Percentiles rank a stretch among this genome's conserved stretches.
phyloP scores from a whole-genome alignment of 495 filamentous ascomycete species.

The Annulohypoxylon maeteangense region DNA sequence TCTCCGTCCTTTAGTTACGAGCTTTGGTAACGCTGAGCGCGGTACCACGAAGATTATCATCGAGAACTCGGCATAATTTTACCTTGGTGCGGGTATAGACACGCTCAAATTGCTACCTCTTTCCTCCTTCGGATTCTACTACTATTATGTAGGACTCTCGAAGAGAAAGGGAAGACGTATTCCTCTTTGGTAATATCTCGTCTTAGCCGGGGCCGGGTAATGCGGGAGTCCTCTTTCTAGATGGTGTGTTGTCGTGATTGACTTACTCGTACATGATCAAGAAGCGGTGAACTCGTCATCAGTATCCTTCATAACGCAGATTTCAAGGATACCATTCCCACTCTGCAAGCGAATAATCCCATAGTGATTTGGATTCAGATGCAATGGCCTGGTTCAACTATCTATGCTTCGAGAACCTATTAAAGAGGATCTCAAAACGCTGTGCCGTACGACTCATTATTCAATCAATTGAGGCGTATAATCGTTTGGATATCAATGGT shows the following conservation, averaged over 20 bases:
- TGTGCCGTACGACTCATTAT: not conserved
- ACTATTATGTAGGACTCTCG: no score
- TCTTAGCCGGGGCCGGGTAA: not conserved
- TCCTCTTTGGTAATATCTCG: not conserved
- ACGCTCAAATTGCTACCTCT: not conserved
- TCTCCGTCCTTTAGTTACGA: not conserved
- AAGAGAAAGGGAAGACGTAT: not conserved
- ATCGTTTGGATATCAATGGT: not conserved
- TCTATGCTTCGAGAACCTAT: not conserved
- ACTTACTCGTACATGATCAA: not conserved
- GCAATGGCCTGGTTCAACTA: not conserved
- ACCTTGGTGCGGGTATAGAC: conserved; percentile 6
- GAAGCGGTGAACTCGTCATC: conserved; percentile 15
- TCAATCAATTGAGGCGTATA: not conserved
- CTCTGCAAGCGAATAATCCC: not conserved
- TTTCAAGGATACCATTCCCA: conserved; percentile 15
- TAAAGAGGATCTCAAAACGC: not conserved
- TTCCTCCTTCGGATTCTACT: not conserved
- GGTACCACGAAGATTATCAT: conserved; percentile 1
- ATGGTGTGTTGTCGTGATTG: not conserved
- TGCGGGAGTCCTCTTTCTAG: not conserved
- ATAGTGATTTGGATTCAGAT: not conserved
- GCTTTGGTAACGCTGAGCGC: conserved; percentile 2
- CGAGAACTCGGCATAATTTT: conserved; percentile 3
- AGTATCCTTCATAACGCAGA: not conserved